Percentiles rank a stretch among this genome's conserved stretches.
These are phyloP conservation scores for Skeletonema grethae DNA, from an alignment of 108 stramenopile genomes.

Conservation along the genomic window DNA sequence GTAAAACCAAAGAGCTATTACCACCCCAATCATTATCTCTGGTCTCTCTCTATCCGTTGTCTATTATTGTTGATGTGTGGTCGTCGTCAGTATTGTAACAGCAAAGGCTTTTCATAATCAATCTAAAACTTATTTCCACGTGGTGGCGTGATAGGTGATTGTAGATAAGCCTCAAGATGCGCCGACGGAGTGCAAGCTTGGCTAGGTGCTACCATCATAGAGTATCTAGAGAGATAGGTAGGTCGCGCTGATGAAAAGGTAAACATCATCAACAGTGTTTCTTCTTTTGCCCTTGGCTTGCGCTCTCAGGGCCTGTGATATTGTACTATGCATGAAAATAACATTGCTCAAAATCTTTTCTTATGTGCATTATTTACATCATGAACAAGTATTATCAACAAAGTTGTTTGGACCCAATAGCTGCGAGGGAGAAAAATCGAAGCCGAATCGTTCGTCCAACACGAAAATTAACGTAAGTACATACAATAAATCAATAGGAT, in stretches of 20 bases:
- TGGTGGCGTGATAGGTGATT: background rate
- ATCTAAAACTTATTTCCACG: too few species aligned
- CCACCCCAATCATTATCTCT: background rate
- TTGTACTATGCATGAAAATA: background rate
- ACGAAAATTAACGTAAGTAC: background rate
- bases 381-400: background rate
- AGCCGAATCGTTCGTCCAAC: background rate
- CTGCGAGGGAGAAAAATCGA: slow-evolving; percentile 3
- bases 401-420: background rate
- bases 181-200: background rate
- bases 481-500: background rate
- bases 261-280: too few species aligned
- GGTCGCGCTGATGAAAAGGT: too few species aligned
- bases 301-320: too few species aligned
- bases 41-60: background rate
- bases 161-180: background rate
- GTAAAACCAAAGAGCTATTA: background rate
- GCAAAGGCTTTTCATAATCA: too few species aligned
- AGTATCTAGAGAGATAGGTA: too few species aligned
- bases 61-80: background rate
- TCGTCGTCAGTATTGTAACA: too few species aligned
- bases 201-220: too few species aligned
- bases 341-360: background rate
- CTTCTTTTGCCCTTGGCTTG: too few species aligned
- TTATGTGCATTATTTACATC: background rate